phyloP scores from a whole-genome alignment of 2,329 filamentous ascomycete genomes.

The Cladorrhinum sp. region DNA sequence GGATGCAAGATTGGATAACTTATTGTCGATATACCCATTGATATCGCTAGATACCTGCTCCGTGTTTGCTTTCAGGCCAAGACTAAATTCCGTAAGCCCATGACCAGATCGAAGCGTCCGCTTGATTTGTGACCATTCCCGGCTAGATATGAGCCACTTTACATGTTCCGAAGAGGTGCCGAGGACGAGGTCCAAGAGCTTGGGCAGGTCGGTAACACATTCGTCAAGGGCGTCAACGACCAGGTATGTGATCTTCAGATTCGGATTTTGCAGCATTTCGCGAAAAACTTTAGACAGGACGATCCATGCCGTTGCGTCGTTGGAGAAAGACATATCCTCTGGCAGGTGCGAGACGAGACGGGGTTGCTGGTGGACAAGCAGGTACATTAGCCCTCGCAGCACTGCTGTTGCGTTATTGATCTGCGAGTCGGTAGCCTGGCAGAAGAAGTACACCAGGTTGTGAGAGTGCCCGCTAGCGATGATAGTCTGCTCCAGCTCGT shows the following conservation, averaged over 20 bases:
- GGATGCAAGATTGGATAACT: conserved; percentile 9
- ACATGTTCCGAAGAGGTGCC: conserved; percentile 21
- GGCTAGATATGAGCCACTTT: conserved; percentile 45
- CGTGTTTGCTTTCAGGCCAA: conserved; percentile 40
- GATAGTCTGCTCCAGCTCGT: conserved; percentile 28
- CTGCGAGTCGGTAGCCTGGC: conserved; percentile 22
- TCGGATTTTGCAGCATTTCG: conserved; percentile 38
- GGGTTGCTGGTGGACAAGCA: conserved; percentile 30
- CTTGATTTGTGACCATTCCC: conserved; percentile 38
- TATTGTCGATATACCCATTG: not conserved
- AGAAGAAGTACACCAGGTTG: conserved; percentile 34
- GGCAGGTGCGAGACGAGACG: conserved; percentile 36
- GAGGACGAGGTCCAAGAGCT: conserved; percentile 36
- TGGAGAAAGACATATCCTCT: too few species aligned
- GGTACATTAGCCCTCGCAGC: conserved; percentile 33
- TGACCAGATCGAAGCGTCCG: conserved; percentile 22
- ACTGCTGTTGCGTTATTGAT: conserved; percentile 33
- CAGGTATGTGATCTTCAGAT: conserved; percentile 33
- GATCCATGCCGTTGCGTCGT: conserved; percentile 38
- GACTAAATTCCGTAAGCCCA: conserved; percentile 29
- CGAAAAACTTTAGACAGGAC: conserved; percentile 38
- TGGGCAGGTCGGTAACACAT: conserved; percentile 31
- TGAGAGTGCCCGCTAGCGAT: not conserved
- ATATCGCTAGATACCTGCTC: conserved; percentile 16
- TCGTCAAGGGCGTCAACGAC: conserved; percentile 50